phyloP scores from a whole-genome alignment of 129 eudicot genomes.

The Gnaphalium uliginosum region DNA sequence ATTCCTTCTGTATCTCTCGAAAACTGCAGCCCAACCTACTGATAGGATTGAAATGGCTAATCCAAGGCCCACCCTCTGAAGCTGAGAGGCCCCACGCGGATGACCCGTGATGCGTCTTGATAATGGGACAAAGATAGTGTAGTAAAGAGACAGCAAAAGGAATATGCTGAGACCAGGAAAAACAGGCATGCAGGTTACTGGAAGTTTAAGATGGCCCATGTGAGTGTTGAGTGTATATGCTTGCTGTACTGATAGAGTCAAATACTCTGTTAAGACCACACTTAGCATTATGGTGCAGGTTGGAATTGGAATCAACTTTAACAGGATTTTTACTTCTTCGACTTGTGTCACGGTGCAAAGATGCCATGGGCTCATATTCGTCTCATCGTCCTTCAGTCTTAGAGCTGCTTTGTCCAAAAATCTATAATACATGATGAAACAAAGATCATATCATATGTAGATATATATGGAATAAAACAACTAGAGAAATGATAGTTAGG shows the following conservation, averaged over 20 bases:
- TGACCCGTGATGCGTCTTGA: conserved; percentile 80
- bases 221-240: conserved; percentile 85
- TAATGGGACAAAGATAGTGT: conserved; percentile 72
- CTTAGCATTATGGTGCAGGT: conserved; percentile 87
- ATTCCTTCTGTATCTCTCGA: conserved; percentile 80
- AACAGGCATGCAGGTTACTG: conserved; percentile 98
- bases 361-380: conserved; percentile 61
- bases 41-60: conserved; percentile 78
- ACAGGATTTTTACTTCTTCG: conserved; percentile 82
- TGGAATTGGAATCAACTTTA: conserved; percentile 74
- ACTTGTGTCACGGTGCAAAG: conserved; percentile 97
- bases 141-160: conserved; percentile 71
- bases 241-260: conserved; percentile 89
- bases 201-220: conserved; percentile 77
- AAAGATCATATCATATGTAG: not conserved
- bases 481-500: too few relatives aligned
- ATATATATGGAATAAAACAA: not conserved
- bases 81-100: conserved; percentile 97
- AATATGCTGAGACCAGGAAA: conserved; percentile 93
- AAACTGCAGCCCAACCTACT: conserved; percentile 86
- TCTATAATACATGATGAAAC: conserved; percentile 30
- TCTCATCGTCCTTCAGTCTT: conserved; percentile 62
- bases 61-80: conserved; percentile 92
- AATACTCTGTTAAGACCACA: conserved; percentile 69
- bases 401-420: conserved; percentile 95